Conservation (phyloP, 2,329 filamentous ascomycete species). For the Fusarium longipes region DNA sequence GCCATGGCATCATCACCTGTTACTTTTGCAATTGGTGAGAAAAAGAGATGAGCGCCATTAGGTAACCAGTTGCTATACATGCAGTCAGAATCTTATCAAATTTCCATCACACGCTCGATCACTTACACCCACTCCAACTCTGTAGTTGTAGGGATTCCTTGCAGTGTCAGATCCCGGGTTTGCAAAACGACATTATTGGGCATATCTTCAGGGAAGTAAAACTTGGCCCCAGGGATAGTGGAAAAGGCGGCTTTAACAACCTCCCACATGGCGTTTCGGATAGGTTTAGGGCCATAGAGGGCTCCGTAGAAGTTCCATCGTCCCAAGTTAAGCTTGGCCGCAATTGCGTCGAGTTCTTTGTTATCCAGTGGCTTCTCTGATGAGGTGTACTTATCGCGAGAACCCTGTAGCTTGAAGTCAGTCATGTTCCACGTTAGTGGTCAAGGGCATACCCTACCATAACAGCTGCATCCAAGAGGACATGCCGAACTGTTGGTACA, state of each 20-base stretch:
- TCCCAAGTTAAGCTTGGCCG: slow-evolving; percentile 34
- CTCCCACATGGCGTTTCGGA: slow-evolving; percentile 32
- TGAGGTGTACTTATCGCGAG: slow-evolving; percentile 16
- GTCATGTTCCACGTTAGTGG: neutral
- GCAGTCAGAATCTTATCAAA: no score
- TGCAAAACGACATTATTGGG: slow-evolving; percentile 32
- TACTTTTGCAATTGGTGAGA: slow-evolving; percentile 41
- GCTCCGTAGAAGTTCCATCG: slow-evolving; percentile 43
- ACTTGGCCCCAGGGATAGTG: slow-evolving; percentile 35
- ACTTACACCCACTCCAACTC: slow-evolving; percentile 42
- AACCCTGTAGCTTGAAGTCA: no score
- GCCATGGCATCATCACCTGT: slow-evolving; percentile 29
- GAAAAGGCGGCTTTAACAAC: slow-evolving; percentile 33
- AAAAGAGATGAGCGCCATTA: slow-evolving; percentile 40
- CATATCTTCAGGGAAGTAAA: slow-evolving; percentile 39
- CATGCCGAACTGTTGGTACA: slow-evolving; percentile 34
- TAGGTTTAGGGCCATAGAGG: slow-evolving; percentile 34
- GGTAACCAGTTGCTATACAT: slow-evolving; percentile 27
- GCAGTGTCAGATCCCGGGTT: slow-evolving; percentile 28
- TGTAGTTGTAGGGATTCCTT: slow-evolving; percentile 30
- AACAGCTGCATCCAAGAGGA: slow-evolving; percentile 39
- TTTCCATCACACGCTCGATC: no score
- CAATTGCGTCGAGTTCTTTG: slow-evolving; percentile 26
- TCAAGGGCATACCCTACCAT: neutral
- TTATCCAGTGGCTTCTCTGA: slow-evolving; percentile 21